Evolutionary conservation across 495 filamentous ascomycete genomes (phyloP).

Genomic region (Aspergillus bridgeri): DNA sequence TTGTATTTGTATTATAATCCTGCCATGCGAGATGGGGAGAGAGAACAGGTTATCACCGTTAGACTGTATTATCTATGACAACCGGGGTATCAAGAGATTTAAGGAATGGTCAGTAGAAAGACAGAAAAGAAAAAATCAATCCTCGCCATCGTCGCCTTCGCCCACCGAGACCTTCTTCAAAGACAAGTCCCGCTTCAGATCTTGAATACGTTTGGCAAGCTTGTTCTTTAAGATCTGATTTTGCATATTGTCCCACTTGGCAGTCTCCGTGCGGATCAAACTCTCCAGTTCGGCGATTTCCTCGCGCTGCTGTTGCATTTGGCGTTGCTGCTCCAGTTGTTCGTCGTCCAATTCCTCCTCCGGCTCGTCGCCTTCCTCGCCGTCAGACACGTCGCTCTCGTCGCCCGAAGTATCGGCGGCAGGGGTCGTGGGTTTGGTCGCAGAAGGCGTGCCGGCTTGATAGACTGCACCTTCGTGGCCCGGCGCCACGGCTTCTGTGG

Average conservation of each 20-base stretch:
- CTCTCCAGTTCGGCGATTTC: slow-evolving; percentile 48
- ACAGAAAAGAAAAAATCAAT: slow-evolving; percentile 15
- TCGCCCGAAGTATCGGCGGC: slow-evolving; percentile 45
- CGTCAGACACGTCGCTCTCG: slow-evolving; percentile 54
- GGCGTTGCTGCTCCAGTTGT: slow-evolving; percentile 43
- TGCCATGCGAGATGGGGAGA: neutral
- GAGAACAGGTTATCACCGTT: neutral
- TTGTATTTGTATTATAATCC: neutral
- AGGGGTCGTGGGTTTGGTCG: slow-evolving; percentile 35
- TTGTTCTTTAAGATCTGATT: slow-evolving; percentile 51
- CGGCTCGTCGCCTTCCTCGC: slow-evolving; percentile 56
- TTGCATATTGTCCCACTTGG: slow-evolving; percentile 37
- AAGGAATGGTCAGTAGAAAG: neutral
- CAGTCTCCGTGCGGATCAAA: slow-evolving; percentile 43
- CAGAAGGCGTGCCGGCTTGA: slow-evolving; percentile 32
- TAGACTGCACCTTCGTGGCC: slow-evolving; percentile 19
- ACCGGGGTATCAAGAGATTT: slow-evolving; percentile 16
- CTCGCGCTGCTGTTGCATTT: slow-evolving; percentile 48
- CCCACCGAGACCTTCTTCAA: slow-evolving; percentile 50
- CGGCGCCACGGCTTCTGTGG: slow-evolving; percentile 13
- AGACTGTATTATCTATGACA: neutral
- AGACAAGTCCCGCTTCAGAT: slow-evolving; percentile 45
- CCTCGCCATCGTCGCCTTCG: slow-evolving; percentile 34
- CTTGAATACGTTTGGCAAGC: slow-evolving; percentile 45
- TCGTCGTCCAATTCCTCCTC: slow-evolving; percentile 61